These are phyloP conservation scores for Meyerozyma elateridarum DNA, from an alignment of 1,139 yeast species.

Conservation along the genomic window DNA sequence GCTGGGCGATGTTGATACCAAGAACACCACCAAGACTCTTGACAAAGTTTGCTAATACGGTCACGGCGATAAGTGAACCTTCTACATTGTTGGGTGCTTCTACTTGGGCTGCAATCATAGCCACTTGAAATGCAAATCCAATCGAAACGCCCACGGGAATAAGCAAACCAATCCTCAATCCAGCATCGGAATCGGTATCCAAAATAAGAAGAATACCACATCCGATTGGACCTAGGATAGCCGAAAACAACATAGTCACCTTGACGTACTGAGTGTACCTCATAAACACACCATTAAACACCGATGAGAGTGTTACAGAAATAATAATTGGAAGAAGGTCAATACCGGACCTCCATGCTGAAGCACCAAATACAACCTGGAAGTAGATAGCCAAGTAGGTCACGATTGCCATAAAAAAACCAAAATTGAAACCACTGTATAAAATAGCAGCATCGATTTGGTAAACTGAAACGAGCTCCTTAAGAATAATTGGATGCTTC, in stretches of 20 bases:
- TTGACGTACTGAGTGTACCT: constrained; percentile 46
- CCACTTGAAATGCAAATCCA: constrained; percentile 52
- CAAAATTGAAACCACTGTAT: constrained; percentile 35
- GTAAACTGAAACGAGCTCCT: constrained; percentile 32
- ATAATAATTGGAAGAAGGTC: constrained; percentile 52
- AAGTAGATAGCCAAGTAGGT: constrained; percentile 51
- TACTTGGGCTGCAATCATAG: constrained; percentile 49
- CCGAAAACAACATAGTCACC: constrained; percentile 41
- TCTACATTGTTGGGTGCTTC: constrained; percentile 45
- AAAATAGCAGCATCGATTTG: constrained; percentile 35
- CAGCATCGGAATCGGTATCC: constrained; percentile 28
- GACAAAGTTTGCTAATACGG: constrained; percentile 43
- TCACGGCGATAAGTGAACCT: constrained; percentile 49
- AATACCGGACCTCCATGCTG: constrained; percentile 56
- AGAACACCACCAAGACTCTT: constrained; percentile 48
- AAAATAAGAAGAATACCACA: constrained; percentile 46
- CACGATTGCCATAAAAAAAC: constrained; percentile 39
- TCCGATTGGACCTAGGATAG: constrained; percentile 45
- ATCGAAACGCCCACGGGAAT: constrained; percentile 52
- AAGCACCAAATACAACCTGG: constrained; percentile 45
- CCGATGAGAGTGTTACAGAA: constrained; percentile 45
- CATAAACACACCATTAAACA: constrained; percentile 43
- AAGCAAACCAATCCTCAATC: constrained; percentile 46
- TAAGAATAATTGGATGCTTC: constrained; percentile 43
- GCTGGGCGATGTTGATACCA: constrained; percentile 44